Conservation (phyloP, 73 alveolate genomes). For the Symbiodinium natans region DNA sequence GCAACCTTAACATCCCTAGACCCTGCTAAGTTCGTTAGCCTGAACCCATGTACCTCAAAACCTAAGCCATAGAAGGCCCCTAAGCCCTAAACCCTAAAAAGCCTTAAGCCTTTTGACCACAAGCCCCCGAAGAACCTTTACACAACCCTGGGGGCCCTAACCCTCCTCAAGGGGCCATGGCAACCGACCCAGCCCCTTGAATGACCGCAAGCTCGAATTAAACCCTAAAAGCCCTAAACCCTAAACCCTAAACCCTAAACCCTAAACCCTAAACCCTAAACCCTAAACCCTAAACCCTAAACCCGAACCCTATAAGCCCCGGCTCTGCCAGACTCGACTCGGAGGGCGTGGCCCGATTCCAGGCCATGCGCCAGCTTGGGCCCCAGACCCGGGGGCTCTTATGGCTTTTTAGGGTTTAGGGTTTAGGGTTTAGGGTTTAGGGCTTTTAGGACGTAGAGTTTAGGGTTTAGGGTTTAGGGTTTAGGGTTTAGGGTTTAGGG, state of each 20-base stretch:
- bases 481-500: neutral
- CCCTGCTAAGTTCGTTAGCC: neutral
- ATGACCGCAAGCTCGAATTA: too few species aligned
- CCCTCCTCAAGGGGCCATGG: too few species aligned
- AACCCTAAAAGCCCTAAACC: neutral
- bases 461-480: neutral
- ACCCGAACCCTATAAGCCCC: too few species aligned
- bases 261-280: too few species aligned
- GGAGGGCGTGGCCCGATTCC: conserved; percentile 73
- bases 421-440: neutral
- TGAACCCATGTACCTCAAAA: neutral
- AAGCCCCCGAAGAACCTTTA: neutral
- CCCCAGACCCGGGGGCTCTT: neutral
- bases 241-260: neutral
- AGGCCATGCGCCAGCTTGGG: conserved; percentile 81
- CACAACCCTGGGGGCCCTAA: too few species aligned
- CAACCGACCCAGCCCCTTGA: too few species aligned
- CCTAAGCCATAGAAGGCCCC: neutral
- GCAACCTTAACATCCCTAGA: too few species aligned
- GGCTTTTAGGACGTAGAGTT: too few species aligned
- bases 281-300: too few species aligned
- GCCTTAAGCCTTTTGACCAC: neutral
- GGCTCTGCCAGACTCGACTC: neutral
- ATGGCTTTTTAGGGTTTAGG: too few species aligned
- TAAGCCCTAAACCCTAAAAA: neutral